These are phyloP conservation scores for Candida chauliodis DNA, from an alignment of 805 yeast genomes.

Conservation along the genomic window DNA sequence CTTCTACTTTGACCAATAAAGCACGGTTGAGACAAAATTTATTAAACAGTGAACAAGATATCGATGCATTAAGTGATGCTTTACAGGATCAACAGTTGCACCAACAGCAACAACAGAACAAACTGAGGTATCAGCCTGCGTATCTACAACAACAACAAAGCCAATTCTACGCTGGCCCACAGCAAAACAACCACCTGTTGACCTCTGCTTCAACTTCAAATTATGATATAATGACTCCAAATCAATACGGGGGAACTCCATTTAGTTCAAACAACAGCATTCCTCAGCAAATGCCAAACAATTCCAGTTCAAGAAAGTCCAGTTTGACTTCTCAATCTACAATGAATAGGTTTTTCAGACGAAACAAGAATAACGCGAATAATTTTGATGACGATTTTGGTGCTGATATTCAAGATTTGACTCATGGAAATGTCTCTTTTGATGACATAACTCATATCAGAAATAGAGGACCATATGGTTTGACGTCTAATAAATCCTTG, in stretches of 20 bases:
- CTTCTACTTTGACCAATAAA: slow-evolving; percentile 15
- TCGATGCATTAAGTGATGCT: slow-evolving; percentile 18
- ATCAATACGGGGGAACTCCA: slow-evolving; percentile 10
- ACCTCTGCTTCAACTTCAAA: slow-evolving; percentile 13
- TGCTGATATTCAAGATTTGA: slow-evolving; percentile 32
- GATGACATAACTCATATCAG: slow-evolving; percentile 61
- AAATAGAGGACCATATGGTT: slow-evolving; percentile 66
- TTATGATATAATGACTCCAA: slow-evolving; percentile 27
- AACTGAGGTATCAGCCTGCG: slow-evolving; percentile 11
- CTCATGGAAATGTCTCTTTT: slow-evolving; percentile 47
- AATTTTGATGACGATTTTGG: slow-evolving; percentile 15
- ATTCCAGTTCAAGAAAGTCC: slow-evolving; percentile 22
- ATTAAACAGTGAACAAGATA: slow-evolving; percentile 27
- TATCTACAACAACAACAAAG: slow-evolving; percentile 10
- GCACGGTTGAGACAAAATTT: slow-evolving; percentile 33
- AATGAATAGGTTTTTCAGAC: slow-evolving; percentile 40
- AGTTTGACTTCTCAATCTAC: slow-evolving; percentile 38
- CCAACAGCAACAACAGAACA: slow-evolving; percentile 9
- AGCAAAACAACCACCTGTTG: slow-evolving; percentile 3
- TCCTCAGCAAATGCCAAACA: neutral
- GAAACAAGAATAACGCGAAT: slow-evolving; percentile 31
- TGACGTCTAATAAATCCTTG: slow-evolving; percentile 25
- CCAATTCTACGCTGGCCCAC: slow-evolving; percentile 4
- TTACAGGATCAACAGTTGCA: slow-evolving; percentile 11
- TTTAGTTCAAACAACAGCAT: slow-evolving; percentile 2